phyloP scores from a whole-genome alignment of 345 rosid genomes.

The Nasturtium officinale region DNA sequence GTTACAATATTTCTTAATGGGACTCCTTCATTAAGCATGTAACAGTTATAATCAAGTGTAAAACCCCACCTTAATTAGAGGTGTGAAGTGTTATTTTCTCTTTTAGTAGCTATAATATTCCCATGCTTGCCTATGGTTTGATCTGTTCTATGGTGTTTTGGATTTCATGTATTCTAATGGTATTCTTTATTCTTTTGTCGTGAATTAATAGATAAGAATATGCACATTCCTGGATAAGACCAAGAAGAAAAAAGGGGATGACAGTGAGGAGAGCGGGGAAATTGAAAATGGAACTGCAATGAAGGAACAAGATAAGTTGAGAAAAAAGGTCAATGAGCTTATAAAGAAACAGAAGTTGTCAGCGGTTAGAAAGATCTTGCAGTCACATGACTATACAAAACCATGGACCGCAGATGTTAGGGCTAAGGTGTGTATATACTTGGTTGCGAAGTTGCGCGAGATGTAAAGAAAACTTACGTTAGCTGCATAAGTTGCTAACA shows the following conservation, averaged over 20 bases:
- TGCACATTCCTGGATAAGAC: slow-evolving; percentile 79
- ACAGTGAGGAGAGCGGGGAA: slow-evolving; percentile 46
- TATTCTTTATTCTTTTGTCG: not conserved
- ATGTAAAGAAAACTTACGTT: slow-evolving; percentile 14
- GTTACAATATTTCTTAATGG: not conserved
- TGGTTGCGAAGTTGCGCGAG: slow-evolving; percentile 9
- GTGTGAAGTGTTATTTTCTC: slow-evolving; percentile 20
- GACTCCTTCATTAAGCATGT: slow-evolving; percentile 9
- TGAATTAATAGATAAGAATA: slow-evolving; percentile 66
- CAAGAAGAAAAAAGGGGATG: slow-evolving; percentile 56
- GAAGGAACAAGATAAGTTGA: slow-evolving; percentile 64
- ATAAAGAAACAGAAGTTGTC: slow-evolving; percentile 80
- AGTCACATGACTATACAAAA: slow-evolving; percentile 62
- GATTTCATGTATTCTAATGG: slow-evolving; percentile 9
- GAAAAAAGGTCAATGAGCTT: slow-evolving; percentile 72
- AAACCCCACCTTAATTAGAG: not conserved
- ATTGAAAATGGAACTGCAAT: slow-evolving; percentile 47
- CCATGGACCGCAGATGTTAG: slow-evolving; percentile 74
- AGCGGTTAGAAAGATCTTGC: slow-evolving; percentile 79
- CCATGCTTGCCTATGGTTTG: slow-evolving; percentile 18
- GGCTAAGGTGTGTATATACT: slow-evolving; percentile 78
- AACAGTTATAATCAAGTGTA: slow-evolving; percentile 5
- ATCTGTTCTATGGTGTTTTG: slow-evolving; percentile 19
- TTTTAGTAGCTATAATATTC: slow-evolving; percentile 1
- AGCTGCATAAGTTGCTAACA: slow-evolving; percentile 18